Evolutionary conservation across 306 rosid genomes (phyloP).

Genomic region (Senna tora): DNA sequence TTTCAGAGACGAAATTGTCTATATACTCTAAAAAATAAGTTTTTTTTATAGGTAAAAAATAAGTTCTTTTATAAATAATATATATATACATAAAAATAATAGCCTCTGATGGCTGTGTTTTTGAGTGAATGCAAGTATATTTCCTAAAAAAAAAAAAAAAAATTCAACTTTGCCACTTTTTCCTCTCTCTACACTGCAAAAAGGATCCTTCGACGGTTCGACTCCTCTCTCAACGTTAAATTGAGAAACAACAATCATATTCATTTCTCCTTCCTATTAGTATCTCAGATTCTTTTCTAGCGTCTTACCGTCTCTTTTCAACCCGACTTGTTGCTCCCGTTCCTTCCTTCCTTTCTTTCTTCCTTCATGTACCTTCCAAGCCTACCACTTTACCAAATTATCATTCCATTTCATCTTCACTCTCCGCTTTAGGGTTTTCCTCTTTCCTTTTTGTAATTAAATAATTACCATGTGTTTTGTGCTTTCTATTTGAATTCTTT

Average conservation of each 20-base stretch:
- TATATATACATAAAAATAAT: no score
- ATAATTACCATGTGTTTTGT: not conserved
- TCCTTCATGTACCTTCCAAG: slow-evolving; percentile 17
- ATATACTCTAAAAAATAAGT: no score
- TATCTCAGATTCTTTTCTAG: slow-evolving; percentile 13
- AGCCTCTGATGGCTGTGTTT: no score
- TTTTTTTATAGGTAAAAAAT: no score
- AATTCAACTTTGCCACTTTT: not conserved
- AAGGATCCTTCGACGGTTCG: not conserved
- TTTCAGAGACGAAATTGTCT: no score
- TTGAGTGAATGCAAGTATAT: no score
- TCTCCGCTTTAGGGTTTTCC: slow-evolving; percentile 57
- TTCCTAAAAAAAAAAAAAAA: no score
- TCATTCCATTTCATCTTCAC: slow-evolving; percentile 32
- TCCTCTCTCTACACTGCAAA: not conserved
- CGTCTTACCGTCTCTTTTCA: slow-evolving; percentile 35
- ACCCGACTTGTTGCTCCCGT: slow-evolving; percentile 16
- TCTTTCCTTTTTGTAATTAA: not conserved
- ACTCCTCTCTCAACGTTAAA: not conserved
- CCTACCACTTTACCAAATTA: slow-evolving; percentile 38
- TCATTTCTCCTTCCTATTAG: slow-evolving; percentile 3
- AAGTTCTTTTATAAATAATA: no score
- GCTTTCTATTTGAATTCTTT: slow-evolving; percentile 20
- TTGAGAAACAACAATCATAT: not conserved
- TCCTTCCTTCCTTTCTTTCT: slow-evolving; percentile 12